A percentile compares a stretch with the other conserved stretches of the same genome.
phyloP scores from a whole-genome alignment of 169 alveolate species.

The Cyclospora cayetanensis region DNA sequence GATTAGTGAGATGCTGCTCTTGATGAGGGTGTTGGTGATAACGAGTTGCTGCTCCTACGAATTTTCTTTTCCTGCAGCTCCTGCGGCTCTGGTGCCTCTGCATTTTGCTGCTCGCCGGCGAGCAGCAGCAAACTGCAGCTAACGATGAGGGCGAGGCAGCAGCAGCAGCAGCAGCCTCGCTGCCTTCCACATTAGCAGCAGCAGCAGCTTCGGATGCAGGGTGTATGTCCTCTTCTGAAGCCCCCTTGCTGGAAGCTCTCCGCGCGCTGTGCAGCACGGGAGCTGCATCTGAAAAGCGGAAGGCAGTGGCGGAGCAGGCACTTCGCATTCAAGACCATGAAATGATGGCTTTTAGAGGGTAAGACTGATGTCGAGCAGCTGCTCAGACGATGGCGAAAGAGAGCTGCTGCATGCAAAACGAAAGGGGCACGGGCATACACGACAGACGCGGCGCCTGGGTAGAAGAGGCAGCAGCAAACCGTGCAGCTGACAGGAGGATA shows the following conservation, averaged over 20 bases:
- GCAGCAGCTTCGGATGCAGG: neutral
- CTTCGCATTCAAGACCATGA: neutral
- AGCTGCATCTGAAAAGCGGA: neutral
- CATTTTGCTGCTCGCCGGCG: neutral
- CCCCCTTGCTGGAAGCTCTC: neutral
- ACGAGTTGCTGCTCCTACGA: no score
- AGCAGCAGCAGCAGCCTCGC: neutral
- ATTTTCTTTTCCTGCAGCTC: neutral
- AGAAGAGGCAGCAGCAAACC: no score
- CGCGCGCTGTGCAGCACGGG: neutral
- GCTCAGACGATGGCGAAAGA: no score
- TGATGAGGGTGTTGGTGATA: no score
- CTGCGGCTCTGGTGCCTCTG: neutral
- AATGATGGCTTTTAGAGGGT: neutral
- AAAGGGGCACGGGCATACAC: no score
- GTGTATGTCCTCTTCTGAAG: neutral
- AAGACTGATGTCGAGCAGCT: neutral
- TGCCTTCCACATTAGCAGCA: neutral
- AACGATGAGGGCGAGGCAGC: neutral
- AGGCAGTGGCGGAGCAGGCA: neutral
- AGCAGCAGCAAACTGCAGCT: neutral
- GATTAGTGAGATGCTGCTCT: no score
- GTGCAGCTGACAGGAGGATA: no score
- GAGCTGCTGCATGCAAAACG: no score
- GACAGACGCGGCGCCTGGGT: no score